These are phyloP conservation scores for Russula dissimulans DNA, from an alignment of 768 basidiomycete species.

Conservation along the genomic window DNA sequence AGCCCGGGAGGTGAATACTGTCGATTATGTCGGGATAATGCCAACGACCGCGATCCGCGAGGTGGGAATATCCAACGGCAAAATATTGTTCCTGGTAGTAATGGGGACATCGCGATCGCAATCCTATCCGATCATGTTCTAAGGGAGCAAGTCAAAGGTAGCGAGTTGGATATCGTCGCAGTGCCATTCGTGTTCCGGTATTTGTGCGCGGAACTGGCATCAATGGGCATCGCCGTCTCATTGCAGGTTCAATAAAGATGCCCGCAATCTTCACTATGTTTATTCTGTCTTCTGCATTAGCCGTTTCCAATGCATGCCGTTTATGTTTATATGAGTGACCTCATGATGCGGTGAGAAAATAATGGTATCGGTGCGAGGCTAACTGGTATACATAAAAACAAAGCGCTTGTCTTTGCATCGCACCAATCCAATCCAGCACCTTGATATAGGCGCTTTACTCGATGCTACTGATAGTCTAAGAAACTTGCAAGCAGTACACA, in stretches of 20 bases:
- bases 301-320: no score
- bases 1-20: slow-evolving; percentile 91
- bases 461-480: no score
- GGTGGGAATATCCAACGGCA: slow-evolving; percentile 50
- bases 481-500: no score
- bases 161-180: slow-evolving; percentile 89
- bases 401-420: no score
- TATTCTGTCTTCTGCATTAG: background rate
- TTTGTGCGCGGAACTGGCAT: slow-evolving; percentile 92
- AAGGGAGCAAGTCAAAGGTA: slow-evolving; percentile 49
- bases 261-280: background rate
- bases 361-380: no score
- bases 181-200: slow-evolving; percentile 93
- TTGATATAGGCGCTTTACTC: no score
- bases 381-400: no score
- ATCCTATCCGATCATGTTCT: slow-evolving; percentile 64
- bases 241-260: slow-evolving; percentile 47
- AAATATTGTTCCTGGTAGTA: slow-evolving; percentile 26
- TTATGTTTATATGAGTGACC: no score
- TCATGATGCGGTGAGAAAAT: no score
- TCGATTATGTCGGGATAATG: slow-evolving; percentile 74
- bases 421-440: no score
- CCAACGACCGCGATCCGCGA: slow-evolving; percentile 53
- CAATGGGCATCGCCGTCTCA: slow-evolving; percentile 93
- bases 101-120: slow-evolving; percentile 50